phyloP scores from a whole-genome alignment of 306 rosid genomes.

The Cotoneaster glaucophyllus region DNA sequence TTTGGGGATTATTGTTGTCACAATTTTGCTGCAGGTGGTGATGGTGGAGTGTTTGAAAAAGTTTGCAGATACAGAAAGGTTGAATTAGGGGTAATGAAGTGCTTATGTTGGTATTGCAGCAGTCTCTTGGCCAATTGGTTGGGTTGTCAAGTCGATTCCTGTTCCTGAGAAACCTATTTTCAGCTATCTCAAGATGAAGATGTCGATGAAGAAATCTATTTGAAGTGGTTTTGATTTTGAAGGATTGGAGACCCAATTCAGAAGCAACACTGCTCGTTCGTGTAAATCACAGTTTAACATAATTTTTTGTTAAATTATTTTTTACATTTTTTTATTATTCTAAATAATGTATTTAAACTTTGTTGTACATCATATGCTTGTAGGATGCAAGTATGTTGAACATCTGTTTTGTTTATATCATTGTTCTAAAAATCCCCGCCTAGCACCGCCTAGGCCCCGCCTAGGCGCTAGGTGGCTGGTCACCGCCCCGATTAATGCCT shows the following conservation, averaged over 20 bases:
- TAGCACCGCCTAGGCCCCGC: too few species aligned
- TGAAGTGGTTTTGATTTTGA: background rate
- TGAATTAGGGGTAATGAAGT: constrained; percentile 25
- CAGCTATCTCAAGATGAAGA: background rate
- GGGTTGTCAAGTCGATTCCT: constrained; percentile 22
- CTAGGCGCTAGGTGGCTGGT: too few species aligned
- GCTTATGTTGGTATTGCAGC: constrained; percentile 15
- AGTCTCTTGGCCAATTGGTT: constrained; percentile 24
- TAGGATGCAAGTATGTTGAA: too few species aligned
- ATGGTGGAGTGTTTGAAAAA: constrained; percentile 27
- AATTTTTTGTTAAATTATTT: too few species aligned
- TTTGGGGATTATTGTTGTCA: constrained; percentile 9
- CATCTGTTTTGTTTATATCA: too few species aligned
- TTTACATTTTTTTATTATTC: background rate
- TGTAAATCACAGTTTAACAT: background rate
- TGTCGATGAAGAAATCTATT: background rate
- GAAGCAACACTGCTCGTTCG: too few species aligned
- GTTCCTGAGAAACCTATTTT: constrained; percentile 7
- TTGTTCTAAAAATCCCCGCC: too few species aligned
- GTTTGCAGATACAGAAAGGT: constrained; percentile 23
- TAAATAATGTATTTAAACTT: background rate
- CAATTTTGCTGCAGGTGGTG: constrained; percentile 22
- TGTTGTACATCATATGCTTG: too few species aligned
- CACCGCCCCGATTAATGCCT: too few species aligned
- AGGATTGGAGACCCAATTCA: background rate